Conservation (phyloP, 169 alveolate genomes). For the Pseudocohnilembus persalinus region DNA sequence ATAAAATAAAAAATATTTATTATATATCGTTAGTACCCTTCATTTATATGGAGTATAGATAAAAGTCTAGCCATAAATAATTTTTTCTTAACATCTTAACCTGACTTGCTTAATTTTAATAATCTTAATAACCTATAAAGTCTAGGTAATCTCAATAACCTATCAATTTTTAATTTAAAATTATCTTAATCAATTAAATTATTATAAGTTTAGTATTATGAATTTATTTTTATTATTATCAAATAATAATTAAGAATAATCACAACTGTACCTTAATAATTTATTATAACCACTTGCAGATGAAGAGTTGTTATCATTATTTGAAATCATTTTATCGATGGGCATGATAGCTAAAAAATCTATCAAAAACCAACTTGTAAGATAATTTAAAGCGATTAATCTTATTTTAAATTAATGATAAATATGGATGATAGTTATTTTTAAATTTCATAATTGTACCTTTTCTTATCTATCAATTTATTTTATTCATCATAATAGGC, state of each 20-base stretch:
- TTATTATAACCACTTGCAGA: constrained; percentile 11
- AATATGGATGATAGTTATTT: too few species aligned
- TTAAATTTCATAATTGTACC: neutral
- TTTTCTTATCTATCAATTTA: constrained; percentile 31
- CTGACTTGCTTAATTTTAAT: constrained; percentile 6
- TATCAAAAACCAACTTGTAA: constrained; percentile 65
- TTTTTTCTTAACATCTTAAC: constrained; percentile 19
- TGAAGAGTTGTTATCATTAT: neutral
- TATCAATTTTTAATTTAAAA: too few species aligned
- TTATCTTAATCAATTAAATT: too few species aligned
- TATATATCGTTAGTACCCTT: neutral
- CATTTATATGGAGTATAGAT: constrained; percentile 25
- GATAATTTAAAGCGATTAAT: constrained; percentile 53
- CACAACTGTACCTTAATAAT: constrained; percentile 22
- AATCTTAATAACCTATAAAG: constrained; percentile 50
- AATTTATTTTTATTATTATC: too few species aligned
- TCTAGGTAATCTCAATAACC: constrained; percentile 54
- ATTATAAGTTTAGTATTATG: too few species aligned
- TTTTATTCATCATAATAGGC: constrained; percentile 51
- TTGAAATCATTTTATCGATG: constrained; percentile 16
- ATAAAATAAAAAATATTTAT: too few species aligned
- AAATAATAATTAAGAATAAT: too few species aligned
- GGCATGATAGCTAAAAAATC: constrained; percentile 72
- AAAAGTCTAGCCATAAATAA: constrained; percentile 16
- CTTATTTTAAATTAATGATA: neutral